These are phyloP conservation scores for Naumovozyma castellii DNA, from an alignment of 805 yeast species.

Conservation along the genomic window DNA sequence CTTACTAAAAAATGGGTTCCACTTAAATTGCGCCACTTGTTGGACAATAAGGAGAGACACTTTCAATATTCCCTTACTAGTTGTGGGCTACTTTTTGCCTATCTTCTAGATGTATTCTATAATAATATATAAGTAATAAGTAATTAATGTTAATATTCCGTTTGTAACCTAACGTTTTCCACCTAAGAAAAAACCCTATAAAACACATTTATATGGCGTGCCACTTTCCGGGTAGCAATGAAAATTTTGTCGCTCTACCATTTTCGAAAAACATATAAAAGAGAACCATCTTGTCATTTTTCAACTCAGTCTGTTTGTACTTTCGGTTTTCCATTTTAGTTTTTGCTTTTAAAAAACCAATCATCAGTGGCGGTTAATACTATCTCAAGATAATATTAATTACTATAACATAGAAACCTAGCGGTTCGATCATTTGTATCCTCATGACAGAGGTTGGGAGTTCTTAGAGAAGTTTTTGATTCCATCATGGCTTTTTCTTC, in stretches of 20 bases:
- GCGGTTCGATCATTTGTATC: slow-evolving; percentile 23
- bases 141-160: no score
- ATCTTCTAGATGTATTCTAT: slow-evolving; percentile 29
- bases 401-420: slow-evolving; percentile 31
- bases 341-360: slow-evolving; percentile 21
- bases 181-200: neutral
- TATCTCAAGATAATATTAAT: slow-evolving; percentile 35
- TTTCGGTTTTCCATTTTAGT: slow-evolving; percentile 3
- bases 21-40: slow-evolving; percentile 61
- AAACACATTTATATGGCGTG: neutral
- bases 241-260: neutral
- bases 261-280: neutral
- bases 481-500: slow-evolving; percentile 3
- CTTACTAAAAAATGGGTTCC: slow-evolving; percentile 30
- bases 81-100: slow-evolving; percentile 74
- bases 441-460: slow-evolving; percentile 11
- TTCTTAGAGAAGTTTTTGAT: neutral
- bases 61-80: slow-evolving; percentile 75
- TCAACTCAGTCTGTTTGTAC: neutral
- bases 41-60: slow-evolving; percentile 82
- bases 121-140: no score
- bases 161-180: no score
- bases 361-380: slow-evolving; percentile 37
- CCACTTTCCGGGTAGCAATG: neutral
- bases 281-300: neutral